Percentiles rank a stretch among this genome's conserved stretches.
These are phyloP conservation scores for Myriosclerotinia scirpicola DNA, from an alignment of 2,329 filamentous ascomycete genomes.

Conservation along the genomic window DNA sequence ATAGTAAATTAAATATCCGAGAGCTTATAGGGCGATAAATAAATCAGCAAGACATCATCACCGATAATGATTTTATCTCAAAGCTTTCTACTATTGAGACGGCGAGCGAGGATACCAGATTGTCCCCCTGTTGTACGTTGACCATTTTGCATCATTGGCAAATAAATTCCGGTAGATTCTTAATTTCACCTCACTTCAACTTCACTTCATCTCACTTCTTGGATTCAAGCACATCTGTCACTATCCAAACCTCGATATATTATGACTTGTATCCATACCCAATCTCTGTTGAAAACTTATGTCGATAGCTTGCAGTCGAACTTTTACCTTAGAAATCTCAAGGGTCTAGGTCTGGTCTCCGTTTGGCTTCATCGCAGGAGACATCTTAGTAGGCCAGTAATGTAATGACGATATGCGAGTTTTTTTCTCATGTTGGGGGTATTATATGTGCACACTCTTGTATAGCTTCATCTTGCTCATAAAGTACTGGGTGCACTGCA, in stretches of 20 bases:
- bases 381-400: neutral
- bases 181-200: conserved; percentile 16
- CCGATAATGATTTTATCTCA: neutral
- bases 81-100: conserved; percentile 6
- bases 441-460: neutral
- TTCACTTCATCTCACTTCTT: neutral
- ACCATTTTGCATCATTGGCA: conserved; percentile 14
- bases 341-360: neutral
- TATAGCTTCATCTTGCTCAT: neutral
- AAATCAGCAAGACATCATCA: neutral
- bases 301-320: neutral
- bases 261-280: too few species aligned
- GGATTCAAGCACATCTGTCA: neutral
- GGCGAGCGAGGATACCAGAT: conserved; percentile 16
- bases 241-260: neutral
- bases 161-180: neutral
- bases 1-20: conserved; percentile 16
- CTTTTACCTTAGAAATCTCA: neutral
- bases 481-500: neutral
- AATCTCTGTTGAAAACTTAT: neutral
- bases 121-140: conserved; percentile 24
- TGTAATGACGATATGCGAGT: neutral
- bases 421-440: neutral
- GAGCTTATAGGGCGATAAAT: neutral
- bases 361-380: neutral